phyloP scores from a whole-genome alignment of 2,329 filamentous ascomycete species.

The Cercospora zeae-maydis region DNA sequence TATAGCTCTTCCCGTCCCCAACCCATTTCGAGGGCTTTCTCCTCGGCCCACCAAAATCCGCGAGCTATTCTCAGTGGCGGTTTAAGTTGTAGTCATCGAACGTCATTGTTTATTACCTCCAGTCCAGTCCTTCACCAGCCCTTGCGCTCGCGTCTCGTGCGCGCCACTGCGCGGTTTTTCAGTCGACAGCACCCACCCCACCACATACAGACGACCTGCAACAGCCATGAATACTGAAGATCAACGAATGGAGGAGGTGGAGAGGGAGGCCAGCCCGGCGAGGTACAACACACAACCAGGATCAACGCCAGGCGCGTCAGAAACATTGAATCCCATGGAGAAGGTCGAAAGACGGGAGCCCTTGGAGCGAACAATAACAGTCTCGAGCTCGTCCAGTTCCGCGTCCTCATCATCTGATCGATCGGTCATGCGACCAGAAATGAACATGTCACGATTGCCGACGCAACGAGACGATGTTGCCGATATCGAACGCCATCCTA shows the following conservation, averaged over 20 bases:
- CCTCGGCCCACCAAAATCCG: constrained; percentile 8
- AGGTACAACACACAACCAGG: constrained; percentile 28
- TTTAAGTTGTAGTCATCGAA: not conserved
- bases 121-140: not conserved
- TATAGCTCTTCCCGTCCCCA: not conserved
- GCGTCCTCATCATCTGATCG: constrained; percentile 37
- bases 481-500: constrained; percentile 65
- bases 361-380: constrained; percentile 59
- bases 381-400: constrained; percentile 49
- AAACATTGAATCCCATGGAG: constrained; percentile 11
- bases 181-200: constrained; percentile 4
- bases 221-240: constrained; percentile 56
- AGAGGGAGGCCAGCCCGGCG: constrained; percentile 53
- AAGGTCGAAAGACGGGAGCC: constrained; percentile 36
- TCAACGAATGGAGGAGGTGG: constrained; percentile 52
- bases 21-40: not conserved
- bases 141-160: not conserved
- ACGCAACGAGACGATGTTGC: constrained; percentile 55
- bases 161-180: not conserved
- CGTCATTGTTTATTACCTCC: not conserved
- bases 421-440: constrained; percentile 40
- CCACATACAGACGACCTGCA: constrained; percentile 17
- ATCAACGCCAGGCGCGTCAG: constrained; percentile 43
- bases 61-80: not conserved
- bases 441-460: constrained; percentile 56